Conservation (phyloP, 2,329 filamentous ascomycete species). For the Fusarium liriodendri region DNA sequence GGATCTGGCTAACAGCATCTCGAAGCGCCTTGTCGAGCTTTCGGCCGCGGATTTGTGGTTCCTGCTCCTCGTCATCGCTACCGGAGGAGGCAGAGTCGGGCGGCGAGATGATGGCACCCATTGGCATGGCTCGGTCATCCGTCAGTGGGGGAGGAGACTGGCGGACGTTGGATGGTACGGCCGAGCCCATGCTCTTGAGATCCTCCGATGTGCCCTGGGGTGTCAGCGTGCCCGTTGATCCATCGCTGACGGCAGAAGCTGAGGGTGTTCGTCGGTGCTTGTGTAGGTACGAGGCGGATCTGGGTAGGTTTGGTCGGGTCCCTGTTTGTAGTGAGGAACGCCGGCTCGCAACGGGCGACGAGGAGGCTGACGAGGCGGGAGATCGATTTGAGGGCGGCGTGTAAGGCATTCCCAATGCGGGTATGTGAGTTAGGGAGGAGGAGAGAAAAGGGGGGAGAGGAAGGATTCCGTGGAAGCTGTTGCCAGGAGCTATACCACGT, state of each 20-base stretch:
- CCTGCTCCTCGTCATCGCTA: slow-evolving; percentile 87
- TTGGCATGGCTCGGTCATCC: slow-evolving; percentile 78
- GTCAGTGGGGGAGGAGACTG: slow-evolving; percentile 87
- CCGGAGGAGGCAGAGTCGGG: slow-evolving; percentile 86
- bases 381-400: slow-evolving; percentile 80
- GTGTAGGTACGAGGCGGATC: slow-evolving; percentile 74
- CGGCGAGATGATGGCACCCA: slow-evolving; percentile 88
- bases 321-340: slow-evolving; percentile 66
- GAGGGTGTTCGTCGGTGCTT: slow-evolving; percentile 72
- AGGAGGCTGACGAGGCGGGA: slow-evolving; percentile 67
- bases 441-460: slow-evolving; percentile 9
- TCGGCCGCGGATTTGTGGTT: slow-evolving; percentile 57
- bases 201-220: slow-evolving; percentile 63
- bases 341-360: slow-evolving; percentile 68
- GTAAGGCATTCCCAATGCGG: slow-evolving; percentile 79
- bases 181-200: slow-evolving; percentile 54
- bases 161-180: slow-evolving; percentile 67
- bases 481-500: slow-evolving; percentile 36
- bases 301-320: slow-evolving; percentile 66
- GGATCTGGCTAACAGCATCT: slow-evolving; percentile 84
- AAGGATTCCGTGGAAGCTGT: slow-evolving; percentile 39
- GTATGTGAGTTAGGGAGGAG: slow-evolving; percentile 24
- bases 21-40: slow-evolving; percentile 75
- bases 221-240: slow-evolving; percentile 52
- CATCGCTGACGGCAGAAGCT: slow-evolving; percentile 46